Base-by-base conservation (phyloP, 2,329 filamentous ascomycete species). In the Aspergillus tamarii region DNA sequence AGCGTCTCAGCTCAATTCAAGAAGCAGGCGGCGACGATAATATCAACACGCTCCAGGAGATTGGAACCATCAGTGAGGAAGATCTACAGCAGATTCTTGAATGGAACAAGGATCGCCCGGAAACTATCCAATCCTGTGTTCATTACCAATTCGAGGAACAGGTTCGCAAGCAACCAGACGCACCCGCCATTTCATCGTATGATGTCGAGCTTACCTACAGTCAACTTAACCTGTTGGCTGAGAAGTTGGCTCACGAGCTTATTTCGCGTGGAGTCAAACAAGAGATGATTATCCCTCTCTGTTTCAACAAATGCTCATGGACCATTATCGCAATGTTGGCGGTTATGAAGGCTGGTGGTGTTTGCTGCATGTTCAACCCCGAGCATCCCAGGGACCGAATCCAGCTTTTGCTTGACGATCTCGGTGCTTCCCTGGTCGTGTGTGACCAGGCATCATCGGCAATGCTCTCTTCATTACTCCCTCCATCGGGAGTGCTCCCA, bases 241-340 rank as follows among this genome's bases (percentile, higher is more conserved):
- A 50, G 14, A 50, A 50, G 23, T 11, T 50, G 46, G 46, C 46
- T 19, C 26, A 50, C 14, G 23, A 50, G 26, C 46, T 50, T 26
- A 30, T 28, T 9, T 16, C 12, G 7, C 46, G 46, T 30, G 46
- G 46, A 2, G 46, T 50, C 26, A 50, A 50, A 28, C 23, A 26
- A 16, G 46, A 50, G 46, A 50, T 50, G 46, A 50, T 28, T 30
- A 30, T 50, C 26, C 56, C 56, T 32, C 26, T 59, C 26, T 50
- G 23, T 16, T 46, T 59, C 5, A 46, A 59, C 10, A 59, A 59
- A n/a, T 59, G 39, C 26, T 46, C n/a, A 32, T 59, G 56, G 56
- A 36, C 41, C 8, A 32, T 32, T 26, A 39, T 59, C 26, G 39
- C 39, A 41, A 30, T 32, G 41, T 32, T 59, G 32, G 56, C 56